Base-by-base conservation (phyloP, 108 stramenopile genomes). In the Nitzschia sp. region DNA sequence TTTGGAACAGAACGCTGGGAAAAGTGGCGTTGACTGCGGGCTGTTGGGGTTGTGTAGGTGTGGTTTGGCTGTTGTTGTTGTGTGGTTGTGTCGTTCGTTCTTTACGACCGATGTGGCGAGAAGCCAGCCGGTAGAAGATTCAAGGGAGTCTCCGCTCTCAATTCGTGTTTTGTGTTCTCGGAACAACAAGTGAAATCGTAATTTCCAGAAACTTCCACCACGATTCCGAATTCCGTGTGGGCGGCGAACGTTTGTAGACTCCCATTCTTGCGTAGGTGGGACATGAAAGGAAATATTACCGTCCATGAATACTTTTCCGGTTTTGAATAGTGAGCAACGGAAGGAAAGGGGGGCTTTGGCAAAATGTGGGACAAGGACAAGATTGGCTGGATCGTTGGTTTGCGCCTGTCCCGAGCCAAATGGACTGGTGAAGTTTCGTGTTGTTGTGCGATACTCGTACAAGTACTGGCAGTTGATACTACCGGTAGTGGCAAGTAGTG, bases 321-420 rank as follows among this genome's bases (percentile, higher is more conserved):
- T 34, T 34, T 34, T 34, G 29, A 34, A 34, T 34, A 34, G 29
- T 34, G 29, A 19, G 43, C 61, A 62, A 62, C 61, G 61, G 61
- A 62, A 26, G 61, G 8, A 10, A 19, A 24, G 41, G 42, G 22
- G 37, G 38, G 12, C 19, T 12, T 25, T 48, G 46, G 46, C n/a
- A 48, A 17, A 17, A 17, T 54, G 15, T 54, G 12, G 20, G 20
- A 12, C 19, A 21, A 24, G 19, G 53, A 54, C 53, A 54, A 54
- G 53, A 54, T 54, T 54, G 53, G 24, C 53, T 24, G 53, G 53
- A 22, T 54, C 53, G 22, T 2, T 54, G 19, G 8, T 20, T 12
- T 34, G 52, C 52, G 19, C 52, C 8, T 19, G 17, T 19, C 53
- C 53, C 22, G 11, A 24, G 20, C 15, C 21, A 22, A 24, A 15